These are phyloP conservation scores for Picea sitchensis DNA, from an alignment of 75 land plant species.

Conservation along the genomic window DNA sequence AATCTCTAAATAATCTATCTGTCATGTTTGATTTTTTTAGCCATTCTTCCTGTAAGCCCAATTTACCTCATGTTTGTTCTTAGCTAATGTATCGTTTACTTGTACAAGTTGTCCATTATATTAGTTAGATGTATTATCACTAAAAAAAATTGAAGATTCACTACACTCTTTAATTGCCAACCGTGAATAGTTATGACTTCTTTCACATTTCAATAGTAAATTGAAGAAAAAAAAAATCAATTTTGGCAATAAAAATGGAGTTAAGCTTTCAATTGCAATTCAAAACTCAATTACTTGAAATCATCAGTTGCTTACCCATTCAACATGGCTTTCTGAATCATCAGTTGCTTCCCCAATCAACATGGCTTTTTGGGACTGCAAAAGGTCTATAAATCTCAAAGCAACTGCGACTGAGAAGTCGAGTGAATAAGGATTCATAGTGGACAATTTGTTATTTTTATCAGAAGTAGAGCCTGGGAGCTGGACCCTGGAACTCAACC, in stretches of 20 bases:
- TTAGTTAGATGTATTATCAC: no score
- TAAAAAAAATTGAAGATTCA: not conserved
- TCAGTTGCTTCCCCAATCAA: no score
- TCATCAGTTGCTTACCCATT: slow-evolving; percentile 65
- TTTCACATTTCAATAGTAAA: not conserved
- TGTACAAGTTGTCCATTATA: no score
- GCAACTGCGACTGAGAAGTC: slow-evolving; percentile 70
- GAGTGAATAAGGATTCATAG: no score
- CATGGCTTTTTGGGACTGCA: slow-evolving; percentile 24
- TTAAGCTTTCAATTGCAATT: slow-evolving; percentile 8
- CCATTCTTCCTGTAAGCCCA: no score
- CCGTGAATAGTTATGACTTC: not conserved
- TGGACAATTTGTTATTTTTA: no score
- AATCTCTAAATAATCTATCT: no score
- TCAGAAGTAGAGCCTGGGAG: no score
- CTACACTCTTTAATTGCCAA: not conserved
- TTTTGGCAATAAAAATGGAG: not conserved
- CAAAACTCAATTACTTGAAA: not conserved
- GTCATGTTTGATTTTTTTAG: no score
- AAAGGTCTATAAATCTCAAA: slow-evolving; percentile 56
- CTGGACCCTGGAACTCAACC: no score
- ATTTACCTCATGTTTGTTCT: no score
- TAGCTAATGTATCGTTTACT: no score
- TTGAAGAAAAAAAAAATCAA: not conserved
- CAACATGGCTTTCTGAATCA: slow-evolving; percentile 47